These are phyloP conservation scores for Auricularia cornea DNA, from an alignment of 768 basidiomycete genomes.

Conservation along the genomic window DNA sequence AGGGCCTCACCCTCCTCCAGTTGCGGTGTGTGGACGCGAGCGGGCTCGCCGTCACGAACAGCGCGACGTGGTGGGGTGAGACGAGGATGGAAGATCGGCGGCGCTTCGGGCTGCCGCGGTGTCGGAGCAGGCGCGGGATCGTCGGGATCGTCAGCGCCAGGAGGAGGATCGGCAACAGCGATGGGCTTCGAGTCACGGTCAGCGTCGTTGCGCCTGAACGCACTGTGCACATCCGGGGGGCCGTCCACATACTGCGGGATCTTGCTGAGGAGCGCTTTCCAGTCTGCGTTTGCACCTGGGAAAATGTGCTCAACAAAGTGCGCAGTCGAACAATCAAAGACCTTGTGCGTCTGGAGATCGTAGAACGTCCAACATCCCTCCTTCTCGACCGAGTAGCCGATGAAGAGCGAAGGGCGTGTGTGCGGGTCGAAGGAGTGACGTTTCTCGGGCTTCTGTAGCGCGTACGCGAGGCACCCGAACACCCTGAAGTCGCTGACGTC, in stretches of 20 bases:
- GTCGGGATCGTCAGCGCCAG: no score
- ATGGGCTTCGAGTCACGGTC: no score
- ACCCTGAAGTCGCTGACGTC: background rate
- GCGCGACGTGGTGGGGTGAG: no score
- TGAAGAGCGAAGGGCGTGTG: slow-evolving; percentile 17
- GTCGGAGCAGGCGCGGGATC: no score
- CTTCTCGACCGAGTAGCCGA: slow-evolving; percentile 27
- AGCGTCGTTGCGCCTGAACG: background rate
- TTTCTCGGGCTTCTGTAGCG: slow-evolving; percentile 7
- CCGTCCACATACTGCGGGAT: background rate
- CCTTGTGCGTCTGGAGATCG: slow-evolving; percentile 21
- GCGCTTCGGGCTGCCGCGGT: no score
- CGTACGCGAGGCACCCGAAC: slow-evolving; percentile 17
- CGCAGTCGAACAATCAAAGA: slow-evolving; percentile 21
- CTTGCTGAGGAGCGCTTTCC: background rate
- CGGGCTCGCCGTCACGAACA: no score
- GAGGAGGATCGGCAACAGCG: no score
- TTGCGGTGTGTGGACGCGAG: no score
- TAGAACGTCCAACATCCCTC: slow-evolving; percentile 29
- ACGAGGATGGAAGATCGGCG: no score
- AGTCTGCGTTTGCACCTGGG: slow-evolving; percentile 6
- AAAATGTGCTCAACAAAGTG: slow-evolving; percentile 26
- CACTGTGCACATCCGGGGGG: background rate
- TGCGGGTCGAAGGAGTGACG: background rate
- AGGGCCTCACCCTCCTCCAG: no score